Evolutionary conservation across 441 rosid genomes (phyloP).

Genomic region (Eruca vesicaria): DNA sequence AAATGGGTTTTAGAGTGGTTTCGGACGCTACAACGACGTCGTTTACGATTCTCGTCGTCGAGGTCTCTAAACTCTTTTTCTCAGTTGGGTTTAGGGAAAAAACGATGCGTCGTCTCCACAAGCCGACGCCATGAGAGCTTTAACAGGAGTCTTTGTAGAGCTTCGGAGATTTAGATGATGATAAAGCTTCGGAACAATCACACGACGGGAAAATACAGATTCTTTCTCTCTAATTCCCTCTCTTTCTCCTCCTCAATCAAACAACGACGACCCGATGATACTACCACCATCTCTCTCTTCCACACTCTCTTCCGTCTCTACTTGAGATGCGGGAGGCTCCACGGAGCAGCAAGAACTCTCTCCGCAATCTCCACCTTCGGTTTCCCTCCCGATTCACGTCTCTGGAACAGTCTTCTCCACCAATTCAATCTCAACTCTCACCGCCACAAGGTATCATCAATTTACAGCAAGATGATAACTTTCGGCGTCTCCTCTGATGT

Average conservation of each 20-base stretch:
- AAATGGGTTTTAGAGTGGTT: neutral
- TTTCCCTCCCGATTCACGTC: conserved; percentile 43
- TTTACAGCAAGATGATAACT: conserved; percentile 61
- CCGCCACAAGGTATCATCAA: conserved; percentile 51
- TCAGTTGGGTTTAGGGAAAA: neutral
- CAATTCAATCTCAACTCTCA: conserved; percentile 53
- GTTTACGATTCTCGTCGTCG: neutral
- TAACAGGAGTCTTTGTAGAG: conserved; percentile 2
- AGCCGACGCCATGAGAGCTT: conserved; percentile 33
- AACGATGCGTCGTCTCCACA: conserved; percentile 26
- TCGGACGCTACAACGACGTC: too few relatives aligned
- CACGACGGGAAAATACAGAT: conserved; percentile 10
- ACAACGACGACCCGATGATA: conserved; percentile 9
- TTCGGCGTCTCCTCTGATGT: conserved; percentile 63
- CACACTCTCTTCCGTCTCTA: conserved; percentile 67
- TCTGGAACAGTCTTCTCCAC: conserved; percentile 55
- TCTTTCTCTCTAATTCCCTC: conserved; percentile 31
- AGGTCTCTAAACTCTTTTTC: neutral
- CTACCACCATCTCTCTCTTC: conserved; percentile 39
- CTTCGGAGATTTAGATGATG: conserved; percentile 30
- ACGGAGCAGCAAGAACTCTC: conserved; percentile 56
- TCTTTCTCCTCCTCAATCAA: conserved; percentile 46
- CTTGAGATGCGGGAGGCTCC: conserved; percentile 56
- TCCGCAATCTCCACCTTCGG: conserved; percentile 49
- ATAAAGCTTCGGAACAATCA: conserved; percentile 30